These are phyloP conservation scores for Cyclotella atomus DNA, from an alignment of 108 stramenopile species.

Conservation along the genomic window DNA sequence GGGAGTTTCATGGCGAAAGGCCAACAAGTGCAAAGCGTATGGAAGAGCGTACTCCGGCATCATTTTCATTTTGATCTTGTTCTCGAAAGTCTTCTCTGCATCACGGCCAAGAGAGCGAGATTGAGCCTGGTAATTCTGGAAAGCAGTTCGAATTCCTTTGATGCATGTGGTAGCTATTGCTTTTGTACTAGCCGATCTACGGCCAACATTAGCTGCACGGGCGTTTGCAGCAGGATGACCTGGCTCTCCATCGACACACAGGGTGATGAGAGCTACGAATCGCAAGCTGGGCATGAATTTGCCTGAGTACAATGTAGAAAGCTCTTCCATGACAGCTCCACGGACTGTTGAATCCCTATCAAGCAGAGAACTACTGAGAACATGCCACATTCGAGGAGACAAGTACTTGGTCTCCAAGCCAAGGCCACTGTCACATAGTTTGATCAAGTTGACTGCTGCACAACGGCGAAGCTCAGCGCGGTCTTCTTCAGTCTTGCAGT, in stretches of 20 bases:
- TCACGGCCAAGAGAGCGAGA: conserved; percentile 66
- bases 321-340: conserved; percentile 64
- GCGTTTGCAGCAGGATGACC: conserved; percentile 59
- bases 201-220: conserved; percentile 74
- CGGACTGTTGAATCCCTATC: conserved; percentile 71
- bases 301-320: conserved; percentile 69
- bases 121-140: conserved; percentile 56
- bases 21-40: conserved; percentile 78
- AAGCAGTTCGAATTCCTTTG: conserved; percentile 60
- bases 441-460: conserved; percentile 72
- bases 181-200: conserved; percentile 52
- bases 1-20: conserved; percentile 79
- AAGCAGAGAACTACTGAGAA: conserved; percentile 56
- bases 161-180: conserved; percentile 59
- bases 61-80: conserved; percentile 59
- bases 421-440: conserved; percentile 74
- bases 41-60: conserved; percentile 90
- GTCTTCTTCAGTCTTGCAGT: conserved; percentile 54
- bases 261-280: conserved; percentile 68
- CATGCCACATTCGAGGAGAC: conserved; percentile 65
- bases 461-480: conserved; percentile 74
- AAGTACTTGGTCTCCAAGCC: conserved; percentile 66
- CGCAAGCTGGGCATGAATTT: conserved; percentile 74
- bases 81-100: conserved; percentile 76
- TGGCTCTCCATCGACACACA: conserved; percentile 76